Evolutionary conservation across 495 filamentous ascomycete species (phyloP).

Genomic region (Neurospora sp.): DNA sequence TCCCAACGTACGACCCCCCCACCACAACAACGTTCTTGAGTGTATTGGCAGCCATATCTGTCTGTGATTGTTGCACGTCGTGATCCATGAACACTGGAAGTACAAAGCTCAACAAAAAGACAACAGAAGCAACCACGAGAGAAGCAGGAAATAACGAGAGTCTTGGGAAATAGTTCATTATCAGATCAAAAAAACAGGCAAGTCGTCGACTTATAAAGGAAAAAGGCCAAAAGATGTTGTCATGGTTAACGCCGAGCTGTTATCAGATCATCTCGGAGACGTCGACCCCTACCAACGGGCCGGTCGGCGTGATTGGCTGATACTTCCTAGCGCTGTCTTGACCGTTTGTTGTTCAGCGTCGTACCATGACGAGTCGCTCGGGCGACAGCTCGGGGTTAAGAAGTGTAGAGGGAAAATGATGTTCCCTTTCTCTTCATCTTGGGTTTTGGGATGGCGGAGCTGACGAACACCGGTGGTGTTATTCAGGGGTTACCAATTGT

Average conservation of each 20-base stretch:
- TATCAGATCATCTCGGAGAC: neutral
- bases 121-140: neutral
- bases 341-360: neutral
- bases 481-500: neutral
- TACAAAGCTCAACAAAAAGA: neutral
- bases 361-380: neutral
- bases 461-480: neutral
- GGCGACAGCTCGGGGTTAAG: neutral
- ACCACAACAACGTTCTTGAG: conserved; percentile 18
- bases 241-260: neutral
- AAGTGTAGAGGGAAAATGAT: neutral
- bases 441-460: neutral
- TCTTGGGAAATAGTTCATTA: neutral
- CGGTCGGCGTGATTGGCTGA: neutral
- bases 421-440: neutral
- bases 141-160: neutral
- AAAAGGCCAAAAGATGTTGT: neutral
- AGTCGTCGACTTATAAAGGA: neutral
- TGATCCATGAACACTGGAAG: neutral
- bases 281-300: neutral
- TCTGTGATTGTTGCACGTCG: neutral
- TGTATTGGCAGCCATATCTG: conserved; percentile 3
- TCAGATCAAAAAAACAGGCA: neutral
- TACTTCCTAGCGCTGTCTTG: neutral
- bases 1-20: conserved; percentile 19